Base-by-base conservation (phyloP, 1,139 yeast genomes). In the Magnusiomyces fungicola region DNA sequence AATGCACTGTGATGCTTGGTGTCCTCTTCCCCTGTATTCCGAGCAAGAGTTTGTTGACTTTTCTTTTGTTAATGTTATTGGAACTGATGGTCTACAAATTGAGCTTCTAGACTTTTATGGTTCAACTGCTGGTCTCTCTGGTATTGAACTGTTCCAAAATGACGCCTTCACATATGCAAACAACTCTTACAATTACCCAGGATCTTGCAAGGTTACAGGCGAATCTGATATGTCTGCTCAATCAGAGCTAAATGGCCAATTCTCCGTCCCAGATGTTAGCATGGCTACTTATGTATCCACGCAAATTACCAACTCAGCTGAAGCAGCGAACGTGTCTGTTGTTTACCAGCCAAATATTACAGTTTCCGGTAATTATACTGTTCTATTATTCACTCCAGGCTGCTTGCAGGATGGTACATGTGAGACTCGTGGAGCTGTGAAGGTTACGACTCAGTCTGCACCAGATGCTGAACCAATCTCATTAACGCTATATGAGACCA, bases 311-410 rank as follows among this genome's bases (percentile, higher is more conserved):
- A 68, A 65, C 40, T 60, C 68, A 2, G 43, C 64, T 2, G 68
- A 72, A 3, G 42, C 64, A 12, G 45, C 55, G 1, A 60, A 69
- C 27, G 69, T 75, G 2, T 75, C 76, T 19, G 81, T 87, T 14
- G 70, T 75, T 1, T 81, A 83, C 61, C 73, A 74, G 54, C 92
- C 96, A 7, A 81, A 84, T 55, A 76, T 89, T 22, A 73, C 87
- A 0, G 76, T 79, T 54, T 71, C 87, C 0, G 97, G 97, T 10
- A 74, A 80, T 55, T 92, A 88, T 64, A 73, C 88, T 0, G 72
- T 92, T 32, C 70, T 80, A 49, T 60, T 90, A 51, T 80, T 77
- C 57, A 92, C 98, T 0, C 97, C 97, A 0, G 97, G 98, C 0
- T 92, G 99, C 68, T 54, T 68, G 1, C 66, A 61, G 9, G 96